Evolutionary conservation across 2,329 filamentous ascomycete genomes (phyloP).

Genomic region (Chaetomiaceae sp.): DNA sequence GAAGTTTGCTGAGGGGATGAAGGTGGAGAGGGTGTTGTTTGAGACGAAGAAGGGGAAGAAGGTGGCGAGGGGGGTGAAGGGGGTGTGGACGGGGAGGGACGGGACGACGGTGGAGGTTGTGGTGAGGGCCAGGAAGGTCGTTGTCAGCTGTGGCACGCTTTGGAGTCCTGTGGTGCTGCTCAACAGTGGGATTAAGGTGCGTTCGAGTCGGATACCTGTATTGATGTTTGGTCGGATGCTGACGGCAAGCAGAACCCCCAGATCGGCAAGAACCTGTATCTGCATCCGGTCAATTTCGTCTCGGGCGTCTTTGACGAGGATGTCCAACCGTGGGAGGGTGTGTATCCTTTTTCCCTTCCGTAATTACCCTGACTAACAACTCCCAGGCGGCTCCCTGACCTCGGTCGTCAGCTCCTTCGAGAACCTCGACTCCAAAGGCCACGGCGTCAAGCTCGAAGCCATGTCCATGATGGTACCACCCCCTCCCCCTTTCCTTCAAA

Average conservation of each 20-base stretch:
- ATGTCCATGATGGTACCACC: constrained; percentile 56
- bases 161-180: constrained; percentile 72
- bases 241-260: constrained; percentile 58
- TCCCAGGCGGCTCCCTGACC: constrained; percentile 70
- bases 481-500: not conserved
- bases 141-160: constrained; percentile 72
- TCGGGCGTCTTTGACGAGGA: constrained; percentile 65
- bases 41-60: constrained; percentile 47
- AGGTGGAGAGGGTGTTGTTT: constrained; percentile 67
- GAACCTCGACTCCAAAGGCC: constrained; percentile 72
- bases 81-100: constrained; percentile 71
- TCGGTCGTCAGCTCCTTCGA: constrained; percentile 72
- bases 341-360: not conserved
- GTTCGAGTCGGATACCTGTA: constrained; percentile 20
- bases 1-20: constrained; percentile 77
- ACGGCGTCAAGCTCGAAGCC: constrained; percentile 78
- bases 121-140: constrained; percentile 74
- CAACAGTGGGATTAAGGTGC: constrained; percentile 69
- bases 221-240: constrained; percentile 17
- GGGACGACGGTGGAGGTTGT: constrained; percentile 58
- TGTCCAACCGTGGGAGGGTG: constrained; percentile 61
- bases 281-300: constrained; percentile 67
- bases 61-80: constrained; percentile 66
- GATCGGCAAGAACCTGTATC: constrained; percentile 74
- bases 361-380: constrained; percentile 1